Conservation (phyloP, 306 rosid species). For the Trifolium subterraneum region DNA sequence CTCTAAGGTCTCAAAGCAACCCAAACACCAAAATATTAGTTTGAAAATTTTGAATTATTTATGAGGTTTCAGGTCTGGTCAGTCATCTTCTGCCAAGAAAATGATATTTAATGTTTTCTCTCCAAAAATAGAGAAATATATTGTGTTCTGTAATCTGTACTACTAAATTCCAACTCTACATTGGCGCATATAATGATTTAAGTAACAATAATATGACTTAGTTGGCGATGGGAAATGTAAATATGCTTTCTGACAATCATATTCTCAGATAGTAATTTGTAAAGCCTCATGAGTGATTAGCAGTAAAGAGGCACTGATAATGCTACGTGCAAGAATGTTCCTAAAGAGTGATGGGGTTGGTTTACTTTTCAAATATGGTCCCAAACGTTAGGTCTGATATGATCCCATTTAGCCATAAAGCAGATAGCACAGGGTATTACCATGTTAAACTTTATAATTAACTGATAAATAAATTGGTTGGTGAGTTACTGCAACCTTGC, state of each 20-base stretch:
- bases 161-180: too few relatives aligned
- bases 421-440: not conserved
- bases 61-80: too few relatives aligned
- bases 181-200: not conserved
- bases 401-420: slow-evolving; percentile 11
- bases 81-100: too few relatives aligned
- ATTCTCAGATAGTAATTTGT: not conserved
- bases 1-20: too few relatives aligned
- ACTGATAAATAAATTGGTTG: not conserved
- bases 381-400: not conserved
- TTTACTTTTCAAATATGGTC: slow-evolving; percentile 13
- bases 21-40: too few relatives aligned
- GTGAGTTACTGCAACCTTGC: not conserved
- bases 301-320: not conserved
- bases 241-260: slow-evolving; percentile 5
- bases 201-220: not conserved
- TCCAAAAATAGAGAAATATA: too few relatives aligned
- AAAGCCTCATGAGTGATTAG: not conserved
- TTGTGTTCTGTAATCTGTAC: too few relatives aligned
- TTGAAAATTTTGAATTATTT: too few relatives aligned
- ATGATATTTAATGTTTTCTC: too few relatives aligned
- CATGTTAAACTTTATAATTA: not conserved
- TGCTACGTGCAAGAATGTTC: slow-evolving; percentile 25
- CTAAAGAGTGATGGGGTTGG: not conserved
- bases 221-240: not conserved